Percentiles rank a stretch among this genome's conserved stretches.
These are phyloP conservation scores for Inonotus obliquus DNA, from an alignment of 1,284 basidiomycete species.

Conservation along the genomic window DNA sequence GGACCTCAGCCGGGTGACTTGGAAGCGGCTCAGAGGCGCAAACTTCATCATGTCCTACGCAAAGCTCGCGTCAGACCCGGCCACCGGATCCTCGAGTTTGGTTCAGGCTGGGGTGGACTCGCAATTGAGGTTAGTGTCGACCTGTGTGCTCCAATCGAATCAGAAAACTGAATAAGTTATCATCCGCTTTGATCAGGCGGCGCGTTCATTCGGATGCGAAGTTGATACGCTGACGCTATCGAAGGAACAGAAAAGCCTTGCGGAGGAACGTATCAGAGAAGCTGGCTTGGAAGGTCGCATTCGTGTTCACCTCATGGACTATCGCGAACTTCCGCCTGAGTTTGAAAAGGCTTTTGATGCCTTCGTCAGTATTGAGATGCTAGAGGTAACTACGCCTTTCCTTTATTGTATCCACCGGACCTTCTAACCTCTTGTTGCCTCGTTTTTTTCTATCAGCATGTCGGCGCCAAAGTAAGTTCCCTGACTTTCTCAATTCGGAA, in stretches of 20 bases:
- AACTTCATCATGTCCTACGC: slow-evolving; percentile 74
- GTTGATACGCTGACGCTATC: slow-evolving; percentile 88
- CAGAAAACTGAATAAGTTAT: not conserved
- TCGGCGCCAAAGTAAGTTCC: slow-evolving; percentile 50
- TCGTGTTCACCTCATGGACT: slow-evolving; percentile 84
- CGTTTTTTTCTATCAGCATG: slow-evolving; percentile 41
- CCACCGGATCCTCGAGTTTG: slow-evolving; percentile 83
- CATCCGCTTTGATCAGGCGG: slow-evolving; percentile 42
- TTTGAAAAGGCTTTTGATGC: slow-evolving; percentile 83
- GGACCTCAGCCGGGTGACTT: slow-evolving; percentile 58
- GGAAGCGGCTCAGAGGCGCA: slow-evolving; percentile 77
- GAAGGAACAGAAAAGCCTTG: slow-evolving; percentile 79
- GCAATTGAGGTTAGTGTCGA: slow-evolving; percentile 70
- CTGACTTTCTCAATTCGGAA: not conserved
- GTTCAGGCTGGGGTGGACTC: slow-evolving; percentile 89
- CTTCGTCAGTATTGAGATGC: slow-evolving; percentile 88
- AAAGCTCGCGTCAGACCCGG: slow-evolving; percentile 75
- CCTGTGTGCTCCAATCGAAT: slow-evolving; percentile 2
- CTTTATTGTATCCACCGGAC: slow-evolving; percentile 3
- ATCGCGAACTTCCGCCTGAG: slow-evolving; percentile 71
- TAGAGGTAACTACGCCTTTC: slow-evolving; percentile 58
- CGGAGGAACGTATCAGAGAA: slow-evolving; percentile 72
- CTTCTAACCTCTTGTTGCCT: slow-evolving; percentile 5
- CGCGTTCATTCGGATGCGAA: slow-evolving; percentile 65
- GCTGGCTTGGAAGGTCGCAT: slow-evolving; percentile 71